Evolutionary conservation across 2,329 filamentous ascomycete genomes (phyloP), one percentile per base, ranked within the genome.

Genomic region (Alternaria postmessia): DNA sequence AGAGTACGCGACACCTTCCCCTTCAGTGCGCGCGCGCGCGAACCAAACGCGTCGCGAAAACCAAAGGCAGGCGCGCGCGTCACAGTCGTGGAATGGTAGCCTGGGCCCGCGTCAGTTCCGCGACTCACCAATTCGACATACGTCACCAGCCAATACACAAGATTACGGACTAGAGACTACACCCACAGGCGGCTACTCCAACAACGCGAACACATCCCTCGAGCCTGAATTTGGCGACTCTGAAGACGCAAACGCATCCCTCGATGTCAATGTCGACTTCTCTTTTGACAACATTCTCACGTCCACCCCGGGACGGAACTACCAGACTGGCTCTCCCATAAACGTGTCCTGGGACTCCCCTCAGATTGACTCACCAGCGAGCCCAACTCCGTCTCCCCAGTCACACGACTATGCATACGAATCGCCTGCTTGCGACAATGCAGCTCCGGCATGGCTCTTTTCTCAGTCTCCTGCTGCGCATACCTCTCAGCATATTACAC

Each of bases 251-350:
- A 24, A 49, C 9, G 5, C 16, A 24, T 49, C 32, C n/a, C 22
- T 28, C 12, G 26, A 57, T 11, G 22, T 49, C 32, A 16, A 18
- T 28, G 49, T 66, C 9, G 64, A 67, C 52, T 68, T 66, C 44
- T 68, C 64, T n/a, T 64, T 70, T 46, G 57, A 60, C 7, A 59
- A 67, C 32, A 47, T 66, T 34, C 54, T 61, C 46, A 54, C 62
- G 4, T 61, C 62, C 32, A 68, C 62, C 20, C 67, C 62, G 28
- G 51, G 54, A 9, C 52, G 47, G 39, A 67, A 62, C 24, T 30
- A 59, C 12, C 34, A 54, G 4, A 66, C 63, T 11, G 64, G 57
- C 39, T 64, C 61, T 14, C 62, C 62, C 24, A 24, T 54, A 20
- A 46, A 39, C 6, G 14, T 53, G 16, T 20, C 42, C 18, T 63